phyloP scores from a whole-genome alignment of 2,329 filamentous ascomycete genomes.

The Epichloe sibirici region DNA sequence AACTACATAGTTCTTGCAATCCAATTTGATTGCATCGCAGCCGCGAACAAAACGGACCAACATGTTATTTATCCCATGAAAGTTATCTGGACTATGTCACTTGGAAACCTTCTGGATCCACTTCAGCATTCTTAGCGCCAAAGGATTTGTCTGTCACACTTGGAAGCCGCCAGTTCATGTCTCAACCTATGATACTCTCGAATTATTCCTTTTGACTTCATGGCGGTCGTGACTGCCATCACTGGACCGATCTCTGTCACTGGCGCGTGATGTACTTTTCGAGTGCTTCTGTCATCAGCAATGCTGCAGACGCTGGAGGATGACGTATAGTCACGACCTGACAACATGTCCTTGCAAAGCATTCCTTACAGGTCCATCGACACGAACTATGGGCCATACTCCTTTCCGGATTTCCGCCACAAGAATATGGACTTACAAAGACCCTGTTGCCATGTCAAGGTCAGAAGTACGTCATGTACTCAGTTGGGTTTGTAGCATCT shows the following conservation, averaged over 20 bases:
- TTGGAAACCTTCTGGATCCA: background rate
- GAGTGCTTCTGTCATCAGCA: background rate
- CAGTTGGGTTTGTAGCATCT: slow-evolving; percentile 16
- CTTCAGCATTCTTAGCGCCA: background rate
- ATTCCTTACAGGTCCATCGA: background rate
- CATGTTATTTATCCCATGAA: background rate
- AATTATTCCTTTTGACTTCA: background rate
- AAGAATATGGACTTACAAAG: background rate
- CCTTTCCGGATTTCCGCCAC: background rate
- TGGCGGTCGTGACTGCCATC: background rate
- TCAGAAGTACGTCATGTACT: slow-evolving; percentile 3
- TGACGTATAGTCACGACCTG: background rate
- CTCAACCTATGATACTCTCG: no score
- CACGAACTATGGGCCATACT: background rate
- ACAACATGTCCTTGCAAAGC: background rate
- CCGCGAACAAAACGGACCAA: slow-evolving; percentile 8
- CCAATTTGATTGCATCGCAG: slow-evolving; percentile 13
- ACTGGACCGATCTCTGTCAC: background rate
- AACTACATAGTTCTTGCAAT: slow-evolving; percentile 11
- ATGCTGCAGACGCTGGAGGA: background rate
- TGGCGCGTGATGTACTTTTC: background rate
- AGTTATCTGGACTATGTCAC: background rate
- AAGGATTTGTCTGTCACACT: no score
- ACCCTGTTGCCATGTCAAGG: background rate
- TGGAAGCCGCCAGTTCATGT: no score